Conservation (phyloP, 2,329 filamentous ascomycete species). For the Neofusicoccum sp. region DNA sequence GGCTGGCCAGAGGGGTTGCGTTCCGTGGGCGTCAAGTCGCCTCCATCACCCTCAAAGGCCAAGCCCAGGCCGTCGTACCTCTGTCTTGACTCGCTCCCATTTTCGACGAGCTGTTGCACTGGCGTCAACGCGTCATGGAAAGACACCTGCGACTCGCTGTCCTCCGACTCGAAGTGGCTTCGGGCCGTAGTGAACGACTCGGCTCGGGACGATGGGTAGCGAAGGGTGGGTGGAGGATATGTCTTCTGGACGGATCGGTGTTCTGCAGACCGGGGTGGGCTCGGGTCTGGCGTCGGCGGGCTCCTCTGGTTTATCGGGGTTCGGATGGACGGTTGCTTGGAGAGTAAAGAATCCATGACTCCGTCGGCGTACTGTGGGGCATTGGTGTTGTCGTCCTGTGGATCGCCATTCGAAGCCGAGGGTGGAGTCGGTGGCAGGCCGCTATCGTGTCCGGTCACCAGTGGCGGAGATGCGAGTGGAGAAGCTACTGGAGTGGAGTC, state of each 20-base stretch:
- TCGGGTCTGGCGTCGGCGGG: conserved; percentile 39
- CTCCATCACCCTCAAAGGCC: conserved; percentile 34
- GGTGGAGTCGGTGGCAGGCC: conserved; percentile 48
- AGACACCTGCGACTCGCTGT: conserved; percentile 31
- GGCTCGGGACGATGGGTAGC: conserved; percentile 43
- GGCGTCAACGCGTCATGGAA: conserved; percentile 28
- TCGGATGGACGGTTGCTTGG: conserved; percentile 39
- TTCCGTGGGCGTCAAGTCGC: conserved; percentile 34
- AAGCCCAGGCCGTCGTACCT: conserved; percentile 33
- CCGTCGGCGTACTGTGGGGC: conserved; percentile 40
- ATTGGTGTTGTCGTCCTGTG: conserved; percentile 25
- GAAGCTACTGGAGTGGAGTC: conserved; percentile 29
- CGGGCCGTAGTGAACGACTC: conserved; percentile 49
- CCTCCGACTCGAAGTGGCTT: conserved; percentile 39
- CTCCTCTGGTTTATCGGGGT: conserved; percentile 43
- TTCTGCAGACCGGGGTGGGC: conserved; percentile 32
- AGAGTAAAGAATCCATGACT: conserved; percentile 37
- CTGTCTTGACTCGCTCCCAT: conserved; percentile 22
- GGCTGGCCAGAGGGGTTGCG: conserved; percentile 5
- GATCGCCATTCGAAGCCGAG: conserved; percentile 36
- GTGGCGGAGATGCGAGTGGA: conserved; percentile 20
- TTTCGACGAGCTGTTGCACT: conserved; percentile 19
- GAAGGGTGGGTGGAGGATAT: conserved; percentile 24
- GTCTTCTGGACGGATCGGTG: conserved; percentile 11
- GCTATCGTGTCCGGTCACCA: conserved; percentile 30